Conservation (phyloP, 164 flowering plant genomes). For the Annona cherimola region DNA sequence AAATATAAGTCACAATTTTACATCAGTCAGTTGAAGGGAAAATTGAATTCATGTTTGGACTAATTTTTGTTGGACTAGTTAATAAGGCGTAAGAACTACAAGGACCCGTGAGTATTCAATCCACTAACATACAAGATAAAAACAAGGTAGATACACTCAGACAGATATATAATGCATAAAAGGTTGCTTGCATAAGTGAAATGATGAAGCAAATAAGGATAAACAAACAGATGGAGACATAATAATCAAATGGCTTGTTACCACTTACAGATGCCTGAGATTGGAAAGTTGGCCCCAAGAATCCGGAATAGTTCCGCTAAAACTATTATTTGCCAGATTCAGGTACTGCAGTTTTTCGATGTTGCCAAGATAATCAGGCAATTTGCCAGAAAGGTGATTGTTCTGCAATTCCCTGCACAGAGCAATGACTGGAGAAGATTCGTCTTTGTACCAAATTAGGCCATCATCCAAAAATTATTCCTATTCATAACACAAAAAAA, state of each 20-base stretch:
- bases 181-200: not conserved
- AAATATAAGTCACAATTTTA: not conserved
- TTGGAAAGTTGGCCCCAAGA: slow-evolving; percentile 66
- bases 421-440: slow-evolving; percentile 1
- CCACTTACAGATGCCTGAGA: slow-evolving; percentile 70
- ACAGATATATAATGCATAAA: not conserved
- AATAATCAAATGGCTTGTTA: not conserved
- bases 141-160: not conserved
- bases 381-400: slow-evolving; percentile 63
- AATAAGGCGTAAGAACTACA: not conserved
- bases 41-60: no score
- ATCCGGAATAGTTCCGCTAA: slow-evolving; percentile 64
- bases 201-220: not conserved
- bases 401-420: slow-evolving; percentile 76
- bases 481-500: not conserved
- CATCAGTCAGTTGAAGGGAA: no score
- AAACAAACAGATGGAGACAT: not conserved
- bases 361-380: slow-evolving; percentile 68
- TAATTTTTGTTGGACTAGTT: not conserved
- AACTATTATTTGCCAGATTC: slow-evolving; percentile 69
- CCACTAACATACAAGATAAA: not conserved
- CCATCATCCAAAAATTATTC: not conserved
- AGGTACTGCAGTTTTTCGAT: slow-evolving; percentile 56
- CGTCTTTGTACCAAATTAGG: not conserved
- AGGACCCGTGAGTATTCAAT: not conserved